Evolutionary conservation across 768 basidiomycete genomes (phyloP).

Genomic region (Boletus sp.): DNA sequence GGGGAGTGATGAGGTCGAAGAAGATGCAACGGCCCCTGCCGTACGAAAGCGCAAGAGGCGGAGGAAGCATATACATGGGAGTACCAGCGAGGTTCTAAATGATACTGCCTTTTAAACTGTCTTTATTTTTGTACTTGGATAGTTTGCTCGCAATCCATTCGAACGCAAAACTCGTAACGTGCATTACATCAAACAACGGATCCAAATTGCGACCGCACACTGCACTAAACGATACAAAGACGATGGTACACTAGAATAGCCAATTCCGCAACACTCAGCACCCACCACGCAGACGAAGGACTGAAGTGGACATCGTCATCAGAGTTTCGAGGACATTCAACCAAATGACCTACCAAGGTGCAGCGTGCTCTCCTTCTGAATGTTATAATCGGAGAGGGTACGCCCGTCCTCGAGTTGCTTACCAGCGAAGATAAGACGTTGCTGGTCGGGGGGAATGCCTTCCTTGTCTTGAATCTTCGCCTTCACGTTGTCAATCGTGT

Average conservation of each 20-base stretch:
- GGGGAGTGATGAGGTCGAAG: background rate
- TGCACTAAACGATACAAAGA: background rate
- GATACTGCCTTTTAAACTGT: background rate
- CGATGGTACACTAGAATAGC: background rate
- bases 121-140: background rate
- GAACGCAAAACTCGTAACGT: background rate
- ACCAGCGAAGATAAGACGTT: constrained; percentile 77
- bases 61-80: constrained; percentile 11
- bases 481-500: constrained; percentile 78
- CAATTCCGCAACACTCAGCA: constrained; percentile 31
- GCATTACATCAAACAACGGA: background rate
- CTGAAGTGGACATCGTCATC: constrained; percentile 27
- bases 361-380: constrained; percentile 73
- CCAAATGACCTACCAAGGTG: constrained; percentile 42
- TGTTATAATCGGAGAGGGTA: constrained; percentile 75
- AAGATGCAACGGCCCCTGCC: background rate
- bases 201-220: background rate
- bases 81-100: background rate
- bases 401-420: constrained; percentile 80
- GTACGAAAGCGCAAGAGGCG: constrained; percentile 27
- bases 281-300: constrained; percentile 82
- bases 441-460: constrained; percentile 76
- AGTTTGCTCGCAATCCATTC: background rate
- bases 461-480: constrained; percentile 81
- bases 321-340: fast-evolving